phyloP scores from a whole-genome alignment of 768 basidiomycete species.

The Podaxis rugospora region DNA sequence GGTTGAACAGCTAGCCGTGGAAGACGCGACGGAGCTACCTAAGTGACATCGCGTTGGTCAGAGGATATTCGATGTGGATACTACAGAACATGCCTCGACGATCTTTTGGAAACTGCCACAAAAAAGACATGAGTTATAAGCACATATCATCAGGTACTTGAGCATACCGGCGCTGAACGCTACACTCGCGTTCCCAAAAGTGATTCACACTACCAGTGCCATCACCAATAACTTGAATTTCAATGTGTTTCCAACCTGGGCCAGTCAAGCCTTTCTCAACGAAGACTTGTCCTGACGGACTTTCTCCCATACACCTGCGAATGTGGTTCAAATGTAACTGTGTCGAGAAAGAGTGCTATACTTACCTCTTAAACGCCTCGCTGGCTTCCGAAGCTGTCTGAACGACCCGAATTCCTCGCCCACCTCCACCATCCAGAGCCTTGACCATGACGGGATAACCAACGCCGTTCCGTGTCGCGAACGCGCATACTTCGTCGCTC shows the following conservation, averaged over 20 bases:
- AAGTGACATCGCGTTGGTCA: not conserved
- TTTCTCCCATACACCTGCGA: constrained; percentile 32
- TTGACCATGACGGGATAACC: constrained; percentile 76
- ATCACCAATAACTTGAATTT: constrained; percentile 84
- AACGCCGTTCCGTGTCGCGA: constrained; percentile 17
- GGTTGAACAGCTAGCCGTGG: constrained; percentile 63
- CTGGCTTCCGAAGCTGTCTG: constrained; percentile 66
- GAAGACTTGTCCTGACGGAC: constrained; percentile 52
- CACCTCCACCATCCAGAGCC: constrained; percentile 87
- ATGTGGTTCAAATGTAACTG: not conserved
- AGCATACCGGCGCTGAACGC: constrained; percentile 74
- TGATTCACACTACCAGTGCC: constrained; percentile 74
- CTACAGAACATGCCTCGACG: constrained; percentile 54
- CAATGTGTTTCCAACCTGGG: constrained; percentile 74
- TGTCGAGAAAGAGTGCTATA: not conserved
- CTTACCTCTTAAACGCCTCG: constrained; percentile 61
- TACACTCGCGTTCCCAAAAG: constrained; percentile 90
- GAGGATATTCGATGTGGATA: too few relatives aligned
- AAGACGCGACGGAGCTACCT: constrained; percentile 73
- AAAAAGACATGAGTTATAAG: not conserved
- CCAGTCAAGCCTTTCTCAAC: constrained; percentile 83
- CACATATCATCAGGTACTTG: not conserved
- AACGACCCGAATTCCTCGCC: constrained; percentile 87
- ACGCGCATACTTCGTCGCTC: constrained; percentile 22
- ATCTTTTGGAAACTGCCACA: constrained; percentile 65